These are phyloP conservation scores for Desmodesmus armatus DNA, from an alignment of 139 green algal genomes.

Conservation along the genomic window DNA sequence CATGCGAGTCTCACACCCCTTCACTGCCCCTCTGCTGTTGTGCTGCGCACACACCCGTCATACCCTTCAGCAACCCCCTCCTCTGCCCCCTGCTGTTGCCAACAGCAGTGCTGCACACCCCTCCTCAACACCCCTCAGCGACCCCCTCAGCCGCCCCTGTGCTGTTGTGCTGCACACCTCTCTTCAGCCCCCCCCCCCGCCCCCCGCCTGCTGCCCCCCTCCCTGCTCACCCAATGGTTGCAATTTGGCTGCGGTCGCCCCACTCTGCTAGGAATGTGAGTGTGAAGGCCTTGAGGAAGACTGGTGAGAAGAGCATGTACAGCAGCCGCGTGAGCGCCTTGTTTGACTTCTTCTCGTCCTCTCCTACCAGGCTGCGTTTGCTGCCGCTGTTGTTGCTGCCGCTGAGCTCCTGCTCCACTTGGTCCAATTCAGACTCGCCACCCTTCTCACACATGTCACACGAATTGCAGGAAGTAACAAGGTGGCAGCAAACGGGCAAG, in stretches of 20 bases:
- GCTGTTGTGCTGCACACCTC: not conserved
- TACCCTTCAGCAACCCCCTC: too few relatives aligned
- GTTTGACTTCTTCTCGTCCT: conserved; percentile 20
- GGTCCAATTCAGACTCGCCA: conserved; percentile 78
- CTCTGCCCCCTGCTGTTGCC: not conserved
- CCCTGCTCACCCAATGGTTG: conserved; percentile 77
- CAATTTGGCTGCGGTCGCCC: conserved; percentile 98
- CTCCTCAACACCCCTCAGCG: too few relatives aligned
- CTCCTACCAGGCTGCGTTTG: conserved; percentile 44
- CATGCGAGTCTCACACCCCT: too few relatives aligned
- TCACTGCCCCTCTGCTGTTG: too few relatives aligned
- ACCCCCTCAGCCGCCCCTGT: too few relatives aligned
- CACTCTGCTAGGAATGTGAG: conserved; percentile 99
- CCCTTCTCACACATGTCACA: too few relatives aligned
- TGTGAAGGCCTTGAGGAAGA: conserved; percentile 96
- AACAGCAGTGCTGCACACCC: too few relatives aligned
- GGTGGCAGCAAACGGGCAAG: too few relatives aligned
- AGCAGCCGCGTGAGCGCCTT: conserved; percentile 49
- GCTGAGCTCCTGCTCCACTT: conserved; percentile 75
- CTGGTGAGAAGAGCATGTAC: conserved; percentile 77
- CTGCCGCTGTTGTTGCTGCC: conserved; percentile 33
- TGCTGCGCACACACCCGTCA: not conserved
- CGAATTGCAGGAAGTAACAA: too few relatives aligned
- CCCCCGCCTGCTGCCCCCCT: not conserved
- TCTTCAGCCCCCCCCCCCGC: too few relatives aligned